A percentile compares a stretch with the other conserved stretches of the same genome.
phyloP scores from a whole-genome alignment of 2,329 filamentous ascomycete species.

The Claviceps pazoutovae region DNA sequence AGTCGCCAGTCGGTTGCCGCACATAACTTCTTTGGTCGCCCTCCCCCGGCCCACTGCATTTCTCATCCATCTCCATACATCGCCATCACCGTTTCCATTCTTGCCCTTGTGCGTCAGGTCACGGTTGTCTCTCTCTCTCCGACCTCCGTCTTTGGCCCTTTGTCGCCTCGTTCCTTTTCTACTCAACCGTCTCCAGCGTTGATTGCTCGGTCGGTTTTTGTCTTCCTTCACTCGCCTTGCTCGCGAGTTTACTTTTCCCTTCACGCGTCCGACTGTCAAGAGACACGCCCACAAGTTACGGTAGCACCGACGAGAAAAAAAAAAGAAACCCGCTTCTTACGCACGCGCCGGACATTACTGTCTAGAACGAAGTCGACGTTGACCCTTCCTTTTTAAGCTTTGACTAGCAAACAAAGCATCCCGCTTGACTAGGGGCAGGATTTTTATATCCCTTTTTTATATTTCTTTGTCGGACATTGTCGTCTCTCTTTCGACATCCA shows the following conservation, averaged over 20 bases:
- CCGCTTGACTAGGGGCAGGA: background rate
- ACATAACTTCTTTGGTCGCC: conserved; percentile 1
- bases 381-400: conserved; percentile 13
- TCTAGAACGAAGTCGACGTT: conserved; percentile 13
- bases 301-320: background rate
- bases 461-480: background rate
- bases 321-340: background rate
- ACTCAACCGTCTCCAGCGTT: conserved; percentile 1
- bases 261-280: background rate
- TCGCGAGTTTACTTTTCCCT: background rate
- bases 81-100: conserved; percentile 11
- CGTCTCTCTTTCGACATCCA: background rate
- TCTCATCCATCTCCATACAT: background rate
- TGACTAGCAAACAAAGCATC: conserved; percentile 1
- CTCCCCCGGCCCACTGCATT: background rate
- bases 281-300: background rate
- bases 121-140: conserved; percentile 8
- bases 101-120: conserved; percentile 8
- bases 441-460: background rate
- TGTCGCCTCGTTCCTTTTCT: conserved; percentile 4
- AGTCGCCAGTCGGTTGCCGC: background rate
- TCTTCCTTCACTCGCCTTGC: background rate
- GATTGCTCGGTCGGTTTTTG: conserved; percentile 3
- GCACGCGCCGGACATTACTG: background rate
- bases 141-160: background rate